Evolutionary conservation across 2,329 filamentous ascomycete genomes (phyloP), one percentile per base, ranked within the genome.

Genomic region (Aspergillus floridensis): DNA sequence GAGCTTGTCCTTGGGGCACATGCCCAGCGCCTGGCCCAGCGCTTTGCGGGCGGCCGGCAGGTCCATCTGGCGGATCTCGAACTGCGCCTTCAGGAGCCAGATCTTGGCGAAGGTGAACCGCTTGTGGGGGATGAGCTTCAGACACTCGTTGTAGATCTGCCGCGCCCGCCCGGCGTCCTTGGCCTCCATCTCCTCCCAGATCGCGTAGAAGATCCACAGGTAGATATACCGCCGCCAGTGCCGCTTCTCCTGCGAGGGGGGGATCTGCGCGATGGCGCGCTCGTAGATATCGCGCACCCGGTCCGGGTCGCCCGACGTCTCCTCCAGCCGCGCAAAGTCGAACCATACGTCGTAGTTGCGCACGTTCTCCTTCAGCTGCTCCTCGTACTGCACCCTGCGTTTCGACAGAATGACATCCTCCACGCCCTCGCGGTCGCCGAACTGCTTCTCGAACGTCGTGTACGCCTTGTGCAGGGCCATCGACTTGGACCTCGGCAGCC

Each of bases 321-420:
- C 95, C 74, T 99, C 95, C 6, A 99, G 80, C 7, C 91, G 85
- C 26, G 93, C 92, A 74, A 93, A 96, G 76, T 98, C 95, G 67
- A 99, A 93, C 95, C 95, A 99, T 12, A 88, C 85, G 71, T 99
- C 95, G 80, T 99, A 99, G 76, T 97, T 97, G 71, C 96, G 95
- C 2, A 93, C 86, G 70, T 96, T 98, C 72, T 96, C 90, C 70
- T 92, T 93, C 65, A 98, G 86, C 71, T 95, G 89, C 67, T 96
- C 92, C 76, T 99, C 95, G 76, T 99, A 99, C 63, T 95, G 87
- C 19, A 96, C 89, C 68, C 95, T 84, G 66, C 95, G 85, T 75
- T 99, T 99, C 16, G 92, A 92, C n/a, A 98, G 75, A 31, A 99
- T 91, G 8, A 98, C 93, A 73, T 98, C 92, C 70, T 98, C 93